Base-by-base conservation (phyloP, 805 yeast genomes). In the Lipomyces kockii region DNA sequence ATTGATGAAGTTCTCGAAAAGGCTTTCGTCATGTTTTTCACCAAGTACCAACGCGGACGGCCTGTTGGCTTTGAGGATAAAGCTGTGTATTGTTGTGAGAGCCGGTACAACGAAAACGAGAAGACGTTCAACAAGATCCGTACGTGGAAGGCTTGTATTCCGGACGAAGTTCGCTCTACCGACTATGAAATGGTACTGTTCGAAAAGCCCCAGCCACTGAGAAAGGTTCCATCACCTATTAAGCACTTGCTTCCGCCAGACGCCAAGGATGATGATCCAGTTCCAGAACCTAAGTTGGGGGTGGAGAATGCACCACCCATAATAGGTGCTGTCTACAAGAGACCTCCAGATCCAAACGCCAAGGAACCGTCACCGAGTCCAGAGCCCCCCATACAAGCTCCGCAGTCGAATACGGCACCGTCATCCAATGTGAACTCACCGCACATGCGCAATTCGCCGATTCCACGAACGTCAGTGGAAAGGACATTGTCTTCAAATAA, bases 81-180 rank as follows among this genome's bases (percentile, higher is more conserved):
- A 27, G 94, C 95, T 5, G 85, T 96, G 76, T 95, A 92, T 79
- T 89, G 95, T 73, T 95, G 98, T 81, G 99, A 95, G 79, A 91
- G 87, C 78, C 87, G 99, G 75, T 95, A 93, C 80, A 94, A 94
- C 76, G 98, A 94, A 77, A 84, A 86, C 64, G 97, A 91, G 74
- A 91, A 91, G 78, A 88, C 88, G 35, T 95, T 95, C 83, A 95
- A 94, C 79, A 90, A 94, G 76, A 95, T 95, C 74, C 86, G 98
- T 76, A 94, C 99, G 2, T 95, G 99, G 99, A 94, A 92, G 79
- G 98, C 98, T 6, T 95, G 98, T 82, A 83, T 95, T 72, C 99
- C 99, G 0, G 98, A 95, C 78, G 98, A 94, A 78, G 90, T 94
- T 59, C 87, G 98, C 74, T 92, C 90, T 71, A 82, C 83, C 64